Conservation (phyloP, 2,329 filamentous ascomycete genomes). For the Sphaerostilbella broomeana region DNA sequence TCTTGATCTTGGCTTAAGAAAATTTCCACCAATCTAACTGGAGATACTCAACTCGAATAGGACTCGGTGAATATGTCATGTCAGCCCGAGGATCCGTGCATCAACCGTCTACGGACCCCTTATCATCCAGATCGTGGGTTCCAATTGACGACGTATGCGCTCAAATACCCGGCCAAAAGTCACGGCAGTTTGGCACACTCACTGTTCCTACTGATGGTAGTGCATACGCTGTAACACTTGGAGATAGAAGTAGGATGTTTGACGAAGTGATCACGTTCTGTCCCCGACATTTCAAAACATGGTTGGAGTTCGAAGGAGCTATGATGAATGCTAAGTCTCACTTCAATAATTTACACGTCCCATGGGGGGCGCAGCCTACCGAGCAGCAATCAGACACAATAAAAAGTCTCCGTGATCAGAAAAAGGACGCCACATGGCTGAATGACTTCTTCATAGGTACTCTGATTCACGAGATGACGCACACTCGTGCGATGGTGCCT, state of each 20-base stretch:
- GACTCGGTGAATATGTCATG: too few species aligned
- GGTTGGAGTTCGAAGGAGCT: not conserved
- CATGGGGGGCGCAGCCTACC: not conserved
- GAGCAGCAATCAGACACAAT: not conserved
- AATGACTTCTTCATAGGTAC: not conserved
- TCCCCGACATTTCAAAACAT: not conserved
- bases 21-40: too few species aligned
- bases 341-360: not conserved
- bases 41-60: too few species aligned
- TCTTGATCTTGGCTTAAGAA: too few species aligned
- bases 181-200: not conserved
- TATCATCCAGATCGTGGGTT: too few species aligned
- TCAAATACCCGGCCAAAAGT: too few species aligned
- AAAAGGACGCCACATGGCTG: not conserved
- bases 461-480: not conserved
- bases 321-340: not conserved
- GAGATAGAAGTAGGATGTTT: not conserved
- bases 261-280: not conserved
- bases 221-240: not conserved
- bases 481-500: not conserved
- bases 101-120: too few species aligned
- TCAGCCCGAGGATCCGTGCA: too few species aligned
- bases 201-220: not conserved
- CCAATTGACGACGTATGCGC: too few species aligned
- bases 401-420: not conserved